phyloP scores from a whole-genome alignment of 2,329 filamentous ascomycete species.

The Fusarium hainanense region DNA sequence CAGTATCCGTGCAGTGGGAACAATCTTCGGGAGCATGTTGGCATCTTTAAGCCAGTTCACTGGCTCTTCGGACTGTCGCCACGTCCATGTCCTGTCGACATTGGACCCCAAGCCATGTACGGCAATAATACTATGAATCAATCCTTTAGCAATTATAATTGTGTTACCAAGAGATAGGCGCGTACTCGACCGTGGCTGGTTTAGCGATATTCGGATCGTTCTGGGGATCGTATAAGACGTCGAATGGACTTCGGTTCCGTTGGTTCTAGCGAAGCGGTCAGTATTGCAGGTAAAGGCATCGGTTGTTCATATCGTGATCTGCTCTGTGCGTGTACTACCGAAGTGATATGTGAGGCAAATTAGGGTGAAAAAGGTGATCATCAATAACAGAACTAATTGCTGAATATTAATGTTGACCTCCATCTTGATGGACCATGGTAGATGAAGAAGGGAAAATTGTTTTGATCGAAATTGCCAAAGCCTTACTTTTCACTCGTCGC shows the following conservation, averaged over 20 bases:
- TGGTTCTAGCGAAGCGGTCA: background rate
- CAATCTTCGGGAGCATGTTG: background rate
- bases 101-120: background rate
- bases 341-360: background rate
- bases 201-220: background rate
- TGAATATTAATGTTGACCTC: background rate
- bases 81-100: background rate
- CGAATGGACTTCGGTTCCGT: background rate
- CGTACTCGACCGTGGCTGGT: background rate
- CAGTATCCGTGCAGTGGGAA: background rate
- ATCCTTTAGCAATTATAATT: background rate
- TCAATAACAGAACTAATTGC: too few relatives aligned
- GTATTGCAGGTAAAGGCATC: fast-evolving
- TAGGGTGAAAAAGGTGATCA: too few relatives aligned
- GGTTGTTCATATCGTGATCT: background rate
- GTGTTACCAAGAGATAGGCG: background rate
- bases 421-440: background rate
- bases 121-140: background rate
- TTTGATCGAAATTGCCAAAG: background rate
- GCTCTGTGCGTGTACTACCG: background rate
- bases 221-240: background rate
- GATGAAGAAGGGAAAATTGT: too few relatives aligned
- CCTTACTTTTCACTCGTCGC: background rate
- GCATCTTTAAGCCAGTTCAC: background rate
- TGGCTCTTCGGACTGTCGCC: background rate